Conservation (phyloP, 2,329 filamentous ascomycete genomes). For the Graphiopsis chlorocephala region DNA sequence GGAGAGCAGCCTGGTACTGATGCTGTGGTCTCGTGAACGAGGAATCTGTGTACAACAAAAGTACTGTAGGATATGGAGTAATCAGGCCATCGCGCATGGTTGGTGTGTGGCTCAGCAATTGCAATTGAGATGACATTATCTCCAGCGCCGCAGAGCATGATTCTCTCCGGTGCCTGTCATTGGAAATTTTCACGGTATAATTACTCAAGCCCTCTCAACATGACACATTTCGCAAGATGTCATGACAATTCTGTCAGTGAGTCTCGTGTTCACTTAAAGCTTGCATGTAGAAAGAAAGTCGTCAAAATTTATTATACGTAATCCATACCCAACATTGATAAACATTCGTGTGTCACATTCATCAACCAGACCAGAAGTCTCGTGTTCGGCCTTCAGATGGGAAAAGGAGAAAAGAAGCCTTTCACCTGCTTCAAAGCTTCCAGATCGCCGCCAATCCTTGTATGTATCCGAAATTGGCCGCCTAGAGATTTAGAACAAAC, state of each 20-base stretch:
- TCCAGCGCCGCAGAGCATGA: not conserved
- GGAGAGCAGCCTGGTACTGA: not conserved
- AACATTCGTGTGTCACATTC: not conserved
- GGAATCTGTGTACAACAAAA: not conserved
- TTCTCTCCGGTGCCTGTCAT: not conserved
- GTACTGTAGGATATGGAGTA: not conserved
- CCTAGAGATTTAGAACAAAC: constrained; percentile 17
- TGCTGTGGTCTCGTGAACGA: not conserved
- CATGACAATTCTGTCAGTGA: not conserved
- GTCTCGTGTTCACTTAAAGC: not conserved
- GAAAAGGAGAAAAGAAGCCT: not conserved
- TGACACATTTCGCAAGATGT: not conserved
- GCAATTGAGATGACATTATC: not conserved
- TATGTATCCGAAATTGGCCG: not conserved
- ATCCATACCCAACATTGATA: not conserved
- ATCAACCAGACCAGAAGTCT: not conserved
- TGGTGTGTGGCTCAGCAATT: not conserved
- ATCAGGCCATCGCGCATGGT: not conserved
- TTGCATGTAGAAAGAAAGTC: not conserved
- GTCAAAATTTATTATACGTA: not conserved
- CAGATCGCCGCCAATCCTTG: not conserved
- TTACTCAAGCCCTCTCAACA: not conserved
- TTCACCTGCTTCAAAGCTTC: not conserved
- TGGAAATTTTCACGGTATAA: not conserved
- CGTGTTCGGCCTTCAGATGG: not conserved